Evolutionary conservation across 164 flowering plant genomes (phyloP).

Genomic region (Aristolochia contorta): DNA sequence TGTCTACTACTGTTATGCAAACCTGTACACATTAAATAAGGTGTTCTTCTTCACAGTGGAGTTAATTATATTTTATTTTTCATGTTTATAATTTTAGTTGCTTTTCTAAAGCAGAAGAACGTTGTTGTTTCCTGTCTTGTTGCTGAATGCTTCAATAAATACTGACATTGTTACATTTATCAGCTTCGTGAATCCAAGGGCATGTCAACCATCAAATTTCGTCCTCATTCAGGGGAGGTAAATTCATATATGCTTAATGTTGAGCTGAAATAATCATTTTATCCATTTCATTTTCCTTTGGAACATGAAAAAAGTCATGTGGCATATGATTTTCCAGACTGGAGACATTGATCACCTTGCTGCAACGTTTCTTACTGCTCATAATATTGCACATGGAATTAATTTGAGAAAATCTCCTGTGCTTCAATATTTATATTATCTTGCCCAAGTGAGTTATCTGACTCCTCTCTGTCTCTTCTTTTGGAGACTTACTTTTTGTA

Average conservation of each 20-base stretch:
- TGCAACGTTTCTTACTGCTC: conserved; percentile 79
- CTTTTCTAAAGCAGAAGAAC: background rate
- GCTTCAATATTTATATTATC: conserved; percentile 86
- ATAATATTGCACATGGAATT: conserved; percentile 94
- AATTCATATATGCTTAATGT: background rate
- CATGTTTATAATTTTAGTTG: background rate
- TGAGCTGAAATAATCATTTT: background rate
- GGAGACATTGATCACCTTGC: conserved; percentile 99
- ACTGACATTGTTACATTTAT: background rate
- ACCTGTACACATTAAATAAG: conserved; percentile 91
- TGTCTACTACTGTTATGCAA: conserved; percentile 90
- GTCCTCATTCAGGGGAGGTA: conserved; percentile 99
- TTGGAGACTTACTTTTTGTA: background rate
- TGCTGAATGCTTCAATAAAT: too few species aligned
- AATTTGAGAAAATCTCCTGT: conserved; percentile 95
- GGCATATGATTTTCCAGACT: conserved; percentile 48
- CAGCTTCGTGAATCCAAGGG: conserved; percentile 97
- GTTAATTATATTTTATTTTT: background rate
- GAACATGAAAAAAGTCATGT: background rate
- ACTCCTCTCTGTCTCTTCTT: background rate
- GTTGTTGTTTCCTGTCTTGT: too few species aligned
- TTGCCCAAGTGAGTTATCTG: conserved; percentile 57
- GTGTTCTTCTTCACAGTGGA: conserved; percentile 18
- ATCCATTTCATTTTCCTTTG: background rate
- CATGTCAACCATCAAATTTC: conserved; percentile 87